These are phyloP conservation scores for Musa beccarii DNA, from an alignment of 176 grass and related monocot species.

Conservation along the genomic window DNA sequence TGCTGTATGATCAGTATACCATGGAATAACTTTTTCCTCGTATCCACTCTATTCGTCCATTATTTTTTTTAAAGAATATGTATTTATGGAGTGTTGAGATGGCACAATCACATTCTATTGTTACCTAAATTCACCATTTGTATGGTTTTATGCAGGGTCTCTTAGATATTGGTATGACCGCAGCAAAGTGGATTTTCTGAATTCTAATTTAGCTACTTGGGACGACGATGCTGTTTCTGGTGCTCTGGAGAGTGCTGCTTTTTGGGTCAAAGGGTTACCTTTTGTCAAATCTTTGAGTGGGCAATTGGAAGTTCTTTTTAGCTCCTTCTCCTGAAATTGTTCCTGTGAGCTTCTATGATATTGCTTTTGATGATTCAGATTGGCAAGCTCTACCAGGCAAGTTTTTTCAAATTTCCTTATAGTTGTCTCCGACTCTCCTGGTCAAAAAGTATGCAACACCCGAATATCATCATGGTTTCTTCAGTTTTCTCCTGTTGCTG, in stretches of 20 bases:
- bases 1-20: no score
- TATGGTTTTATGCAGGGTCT: slow-evolving; percentile 35
- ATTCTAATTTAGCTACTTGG: slow-evolving; percentile 62
- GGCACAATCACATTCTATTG: neutral
- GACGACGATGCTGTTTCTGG: slow-evolving; percentile 48
- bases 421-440: slow-evolving; percentile 2
- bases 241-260: slow-evolving; percentile 53
- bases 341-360: slow-evolving; percentile 55
- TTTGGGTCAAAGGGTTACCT: slow-evolving; percentile 66
- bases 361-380: slow-evolving; percentile 54
- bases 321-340: slow-evolving; percentile 50
- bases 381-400: slow-evolving; percentile 77
- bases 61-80: no score
- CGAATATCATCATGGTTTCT: neutral
- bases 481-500: neutral
- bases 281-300: slow-evolving; percentile 72
- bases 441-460: neutral
- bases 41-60: no score
- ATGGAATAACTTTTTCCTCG: no score
- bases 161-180: slow-evolving; percentile 87
- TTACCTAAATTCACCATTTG: slow-evolving; percentile 4
- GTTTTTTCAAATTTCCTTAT: slow-evolving; percentile 16
- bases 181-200: slow-evolving; percentile 48
- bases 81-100: neutral
- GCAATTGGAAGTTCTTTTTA: slow-evolving; percentile 74